phyloP scores from a whole-genome alignment of 2,329 filamentous ascomycete genomes.

The Hypoxylon sp. region DNA sequence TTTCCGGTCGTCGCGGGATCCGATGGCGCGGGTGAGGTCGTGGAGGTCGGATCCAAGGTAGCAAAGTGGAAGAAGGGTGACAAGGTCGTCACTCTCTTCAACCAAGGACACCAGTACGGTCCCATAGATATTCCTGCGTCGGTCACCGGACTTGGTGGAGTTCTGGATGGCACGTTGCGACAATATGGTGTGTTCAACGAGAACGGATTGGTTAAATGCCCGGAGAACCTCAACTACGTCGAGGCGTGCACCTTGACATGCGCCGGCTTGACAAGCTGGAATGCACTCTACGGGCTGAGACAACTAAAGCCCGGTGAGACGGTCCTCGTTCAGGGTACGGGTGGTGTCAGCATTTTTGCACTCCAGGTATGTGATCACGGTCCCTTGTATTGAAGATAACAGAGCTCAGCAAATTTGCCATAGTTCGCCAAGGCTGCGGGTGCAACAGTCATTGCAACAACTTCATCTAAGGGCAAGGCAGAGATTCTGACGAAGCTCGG shows the following conservation, averaged over 20 bases:
- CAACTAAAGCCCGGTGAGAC: constrained; percentile 66
- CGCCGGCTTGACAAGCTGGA: constrained; percentile 75
- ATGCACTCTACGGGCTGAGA: constrained; percentile 71
- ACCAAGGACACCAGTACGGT: constrained; percentile 65
- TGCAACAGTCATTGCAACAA: constrained; percentile 64
- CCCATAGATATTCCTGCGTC: constrained; percentile 53
- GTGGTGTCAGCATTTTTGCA: constrained; percentile 76
- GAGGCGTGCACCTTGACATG: constrained; percentile 72
- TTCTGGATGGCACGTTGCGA: constrained; percentile 75
- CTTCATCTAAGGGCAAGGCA: constrained; percentile 60
- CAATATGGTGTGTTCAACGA: constrained; percentile 77
- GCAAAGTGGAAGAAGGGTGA: constrained; percentile 65
- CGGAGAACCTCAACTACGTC: constrained; percentile 64
- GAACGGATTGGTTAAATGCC: constrained; percentile 74
- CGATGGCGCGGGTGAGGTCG: constrained; percentile 67
- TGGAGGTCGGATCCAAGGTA: constrained; percentile 64
- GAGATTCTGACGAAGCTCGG: constrained; percentile 60
- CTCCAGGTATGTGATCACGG: constrained; percentile 58
- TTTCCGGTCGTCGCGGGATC: constrained; percentile 64
- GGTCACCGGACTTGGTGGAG: constrained; percentile 74
- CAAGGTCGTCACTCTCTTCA: constrained; percentile 72
- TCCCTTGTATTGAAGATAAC: background rate
- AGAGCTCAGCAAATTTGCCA: background rate
- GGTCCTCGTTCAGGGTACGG: constrained; percentile 78
- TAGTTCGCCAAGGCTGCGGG: constrained; percentile 65